A percentile compares a stretch with the other conserved stretches of the same genome.
Evolutionary conservation across 257 asterid genomes (phyloP).

Genomic region (Fraxinus cuspidata): DNA sequence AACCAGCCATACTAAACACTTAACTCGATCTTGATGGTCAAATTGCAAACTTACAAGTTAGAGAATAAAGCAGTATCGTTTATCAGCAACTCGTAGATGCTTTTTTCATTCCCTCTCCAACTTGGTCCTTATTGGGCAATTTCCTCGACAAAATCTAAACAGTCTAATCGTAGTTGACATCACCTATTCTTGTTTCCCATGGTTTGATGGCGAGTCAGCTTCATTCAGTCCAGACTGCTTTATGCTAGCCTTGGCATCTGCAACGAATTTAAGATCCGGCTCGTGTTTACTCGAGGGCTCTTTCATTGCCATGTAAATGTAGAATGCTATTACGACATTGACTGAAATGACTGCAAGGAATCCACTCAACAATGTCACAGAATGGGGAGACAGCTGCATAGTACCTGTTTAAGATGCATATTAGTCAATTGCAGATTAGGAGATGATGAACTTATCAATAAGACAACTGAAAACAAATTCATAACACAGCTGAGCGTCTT

Average conservation of each 20-base stretch:
- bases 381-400: conserved; percentile 53
- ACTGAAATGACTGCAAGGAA: conserved; percentile 82
- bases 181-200: conserved; percentile 43
- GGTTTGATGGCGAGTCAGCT: conserved; percentile 30
- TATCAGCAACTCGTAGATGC: background rate
- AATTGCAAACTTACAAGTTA: background rate
- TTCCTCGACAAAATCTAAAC: background rate
- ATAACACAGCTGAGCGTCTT: background rate
- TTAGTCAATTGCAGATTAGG: background rate
- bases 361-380: conserved; percentile 75
- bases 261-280: conserved; percentile 71
- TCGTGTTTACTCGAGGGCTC: conserved; percentile 82
- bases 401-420: conserved; percentile 48
- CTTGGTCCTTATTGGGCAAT: background rate
- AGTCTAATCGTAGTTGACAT: background rate
- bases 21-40: background rate
- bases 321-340: conserved; percentile 73
- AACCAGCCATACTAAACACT: background rate
- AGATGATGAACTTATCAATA: background rate
- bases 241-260: conserved; percentile 69
- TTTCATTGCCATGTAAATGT: conserved; percentile 76
- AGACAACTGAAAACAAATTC: background rate
- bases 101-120: background rate
- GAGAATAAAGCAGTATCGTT: no score
- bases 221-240: conserved; percentile 38